phyloP scores from a whole-genome alignment of 106 monocot genomes.

The Dendrobium chrysotoxum region DNA sequence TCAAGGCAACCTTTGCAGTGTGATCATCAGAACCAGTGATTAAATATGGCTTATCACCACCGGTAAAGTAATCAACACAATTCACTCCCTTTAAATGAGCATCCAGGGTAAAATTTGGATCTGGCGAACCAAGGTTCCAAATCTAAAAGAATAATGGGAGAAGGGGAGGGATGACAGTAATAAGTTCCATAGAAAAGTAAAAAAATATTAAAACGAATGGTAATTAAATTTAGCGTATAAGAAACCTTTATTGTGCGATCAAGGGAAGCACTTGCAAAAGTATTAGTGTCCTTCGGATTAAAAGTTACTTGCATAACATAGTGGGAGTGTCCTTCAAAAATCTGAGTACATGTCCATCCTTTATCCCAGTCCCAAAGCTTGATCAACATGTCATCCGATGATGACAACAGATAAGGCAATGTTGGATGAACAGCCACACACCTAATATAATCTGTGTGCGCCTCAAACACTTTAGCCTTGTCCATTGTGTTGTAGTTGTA shows the following conservation, averaged over 20 bases:
- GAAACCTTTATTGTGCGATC: constrained; percentile 92
- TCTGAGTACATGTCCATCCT: constrained; percentile 91
- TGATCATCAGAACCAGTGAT: constrained; percentile 98
- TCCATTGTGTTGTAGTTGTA: constrained; percentile 99
- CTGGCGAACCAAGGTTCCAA: constrained; percentile 96
- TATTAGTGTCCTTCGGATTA: constrained; percentile 97
- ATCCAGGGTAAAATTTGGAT: constrained; percentile 97
- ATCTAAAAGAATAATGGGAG: constrained; percentile 32
- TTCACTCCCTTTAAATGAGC: constrained; percentile 93
- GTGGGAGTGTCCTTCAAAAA: constrained; percentile 97
- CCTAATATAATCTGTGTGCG: constrained; percentile 96
- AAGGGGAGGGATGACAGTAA: not conserved
- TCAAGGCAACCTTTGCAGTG: constrained; percentile 72
- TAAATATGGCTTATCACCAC: constrained; percentile 91
- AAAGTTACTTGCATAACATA: constrained; percentile 99
- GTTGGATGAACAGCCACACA: constrained; percentile 97
- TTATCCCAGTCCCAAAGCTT: constrained; percentile 99
- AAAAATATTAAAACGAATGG: not conserved
- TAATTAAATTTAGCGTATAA: not conserved
- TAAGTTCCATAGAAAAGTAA: not conserved
- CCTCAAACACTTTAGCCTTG: constrained; percentile 95
- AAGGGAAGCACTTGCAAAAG: constrained; percentile 96
- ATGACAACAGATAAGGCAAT: constrained; percentile 89
- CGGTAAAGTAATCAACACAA: constrained; percentile 97
- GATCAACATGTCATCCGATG: constrained; percentile 98